Conservation (phyloP, 805 yeast species). For the Saturnispora galanensis region DNA sequence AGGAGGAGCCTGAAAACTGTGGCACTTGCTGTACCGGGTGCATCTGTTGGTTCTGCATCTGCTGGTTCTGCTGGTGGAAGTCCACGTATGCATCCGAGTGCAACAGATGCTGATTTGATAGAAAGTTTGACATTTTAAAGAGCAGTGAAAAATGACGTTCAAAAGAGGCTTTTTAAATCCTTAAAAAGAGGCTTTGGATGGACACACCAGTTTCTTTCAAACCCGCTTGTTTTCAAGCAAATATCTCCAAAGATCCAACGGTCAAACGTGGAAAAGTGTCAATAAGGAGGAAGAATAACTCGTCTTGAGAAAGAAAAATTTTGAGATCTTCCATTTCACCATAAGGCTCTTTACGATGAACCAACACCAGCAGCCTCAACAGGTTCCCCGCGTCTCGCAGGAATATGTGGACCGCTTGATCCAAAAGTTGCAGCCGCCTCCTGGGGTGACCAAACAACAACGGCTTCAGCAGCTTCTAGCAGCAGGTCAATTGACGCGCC, state of each 20-base stretch:
- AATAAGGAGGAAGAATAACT: too few relatives aligned
- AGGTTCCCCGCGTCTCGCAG: slow-evolving; percentile 13
- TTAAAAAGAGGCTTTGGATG: too few relatives aligned
- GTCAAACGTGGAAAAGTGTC: too few relatives aligned
- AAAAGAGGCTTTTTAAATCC: too few relatives aligned
- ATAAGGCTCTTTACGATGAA: not conserved
- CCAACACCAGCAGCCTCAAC: slow-evolving; percentile 10
- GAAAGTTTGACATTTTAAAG: not conserved
- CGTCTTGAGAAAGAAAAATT: not conserved
- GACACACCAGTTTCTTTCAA: too few relatives aligned
- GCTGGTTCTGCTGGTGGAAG: too few relatives aligned
- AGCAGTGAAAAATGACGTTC: too few relatives aligned
- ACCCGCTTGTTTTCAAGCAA: too few relatives aligned
- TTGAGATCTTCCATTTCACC: not conserved
- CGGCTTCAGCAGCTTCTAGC: slow-evolving; percentile 24
- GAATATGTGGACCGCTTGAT: slow-evolving; percentile 23
- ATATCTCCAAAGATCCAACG: too few relatives aligned
- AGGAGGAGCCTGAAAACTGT: not conserved
- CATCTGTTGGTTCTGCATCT: not conserved
- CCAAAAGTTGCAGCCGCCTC: slow-evolving; percentile 25
- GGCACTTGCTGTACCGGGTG: not conserved
- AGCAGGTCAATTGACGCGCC: slow-evolving; percentile 24
- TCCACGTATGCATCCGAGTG: not conserved
- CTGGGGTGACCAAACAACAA: slow-evolving; percentile 27
- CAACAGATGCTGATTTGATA: slow-evolving; percentile 1